A percentile compares a stretch with the other conserved stretches of the same genome.
Evolutionary conservation across 495 filamentous ascomycete species (phyloP).

Genomic region (Neurospora terricola): DNA sequence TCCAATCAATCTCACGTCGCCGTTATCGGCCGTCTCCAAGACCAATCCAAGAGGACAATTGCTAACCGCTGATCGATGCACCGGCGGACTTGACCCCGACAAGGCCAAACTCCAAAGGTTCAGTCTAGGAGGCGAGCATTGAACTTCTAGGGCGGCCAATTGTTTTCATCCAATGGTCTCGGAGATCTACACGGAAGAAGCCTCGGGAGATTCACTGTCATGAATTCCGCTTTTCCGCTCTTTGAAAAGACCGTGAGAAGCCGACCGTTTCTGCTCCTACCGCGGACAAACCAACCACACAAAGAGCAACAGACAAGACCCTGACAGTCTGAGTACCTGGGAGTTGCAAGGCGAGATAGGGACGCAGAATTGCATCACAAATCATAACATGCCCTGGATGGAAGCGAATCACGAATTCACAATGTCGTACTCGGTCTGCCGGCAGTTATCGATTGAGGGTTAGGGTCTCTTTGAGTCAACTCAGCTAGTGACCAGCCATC

Average conservation of each 20-base stretch:
- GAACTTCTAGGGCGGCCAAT: background rate
- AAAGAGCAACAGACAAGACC: background rate
- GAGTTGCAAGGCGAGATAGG: background rate
- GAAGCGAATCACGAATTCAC: background rate
- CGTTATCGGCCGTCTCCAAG: background rate
- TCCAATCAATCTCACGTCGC: background rate
- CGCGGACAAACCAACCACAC: background rate
- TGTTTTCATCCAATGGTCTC: background rate
- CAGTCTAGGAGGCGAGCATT: background rate
- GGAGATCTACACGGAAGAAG: background rate
- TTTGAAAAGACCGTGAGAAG: background rate
- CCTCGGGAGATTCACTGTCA: background rate
- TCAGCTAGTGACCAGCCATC: background rate
- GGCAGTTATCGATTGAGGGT: background rate
- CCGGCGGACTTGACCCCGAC: background rate
- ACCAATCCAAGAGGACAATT: background rate
- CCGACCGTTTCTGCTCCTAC: background rate
- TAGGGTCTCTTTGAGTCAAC: background rate
- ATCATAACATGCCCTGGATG: background rate
- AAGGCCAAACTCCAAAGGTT: background rate
- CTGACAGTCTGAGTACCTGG: no score
- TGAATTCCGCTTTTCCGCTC: background rate
- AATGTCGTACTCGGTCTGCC: background rate
- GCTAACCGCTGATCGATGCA: background rate
- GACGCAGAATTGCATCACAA: background rate